These are phyloP conservation scores for Fraxinus nigra DNA, from an alignment of 305 asterid genomes.

Conservation along the genomic window DNA sequence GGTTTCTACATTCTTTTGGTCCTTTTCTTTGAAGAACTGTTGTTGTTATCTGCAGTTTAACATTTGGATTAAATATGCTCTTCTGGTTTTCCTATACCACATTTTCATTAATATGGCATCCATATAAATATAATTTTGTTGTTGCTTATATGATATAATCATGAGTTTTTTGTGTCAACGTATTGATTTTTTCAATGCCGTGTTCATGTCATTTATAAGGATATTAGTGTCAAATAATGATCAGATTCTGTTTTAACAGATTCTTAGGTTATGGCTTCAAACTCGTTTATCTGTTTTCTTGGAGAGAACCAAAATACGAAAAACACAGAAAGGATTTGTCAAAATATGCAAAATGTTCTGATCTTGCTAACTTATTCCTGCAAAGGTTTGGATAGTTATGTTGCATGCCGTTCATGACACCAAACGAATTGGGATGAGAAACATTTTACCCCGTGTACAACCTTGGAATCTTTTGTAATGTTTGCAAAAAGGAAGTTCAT, in stretches of 20 bases:
- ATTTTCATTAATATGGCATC: not conserved
- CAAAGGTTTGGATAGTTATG: not conserved
- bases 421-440: not conserved
- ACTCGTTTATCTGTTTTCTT: not conserved
- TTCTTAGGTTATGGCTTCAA: not conserved
- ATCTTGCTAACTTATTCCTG: not conserved
- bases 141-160: not conserved
- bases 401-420: not conserved
- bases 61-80: not conserved
- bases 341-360: not conserved
- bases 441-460: not conserved
- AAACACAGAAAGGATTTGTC: not conserved
- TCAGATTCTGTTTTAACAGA: not conserved
- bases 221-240: not conserved
- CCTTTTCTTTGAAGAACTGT: slow-evolving; percentile 18
- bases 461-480: not conserved
- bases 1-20: slow-evolving; percentile 8
- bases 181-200: not conserved
- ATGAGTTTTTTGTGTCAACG: not conserved
- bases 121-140: not conserved
- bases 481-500: not conserved
- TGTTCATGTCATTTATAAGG: not conserved
- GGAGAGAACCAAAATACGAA: not conserved
- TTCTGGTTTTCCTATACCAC: slow-evolving; percentile 6
- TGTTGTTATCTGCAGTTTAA: not conserved